Conservation (phyloP, 768 basidiomycete species). For the Grammothele lineata region DNA sequence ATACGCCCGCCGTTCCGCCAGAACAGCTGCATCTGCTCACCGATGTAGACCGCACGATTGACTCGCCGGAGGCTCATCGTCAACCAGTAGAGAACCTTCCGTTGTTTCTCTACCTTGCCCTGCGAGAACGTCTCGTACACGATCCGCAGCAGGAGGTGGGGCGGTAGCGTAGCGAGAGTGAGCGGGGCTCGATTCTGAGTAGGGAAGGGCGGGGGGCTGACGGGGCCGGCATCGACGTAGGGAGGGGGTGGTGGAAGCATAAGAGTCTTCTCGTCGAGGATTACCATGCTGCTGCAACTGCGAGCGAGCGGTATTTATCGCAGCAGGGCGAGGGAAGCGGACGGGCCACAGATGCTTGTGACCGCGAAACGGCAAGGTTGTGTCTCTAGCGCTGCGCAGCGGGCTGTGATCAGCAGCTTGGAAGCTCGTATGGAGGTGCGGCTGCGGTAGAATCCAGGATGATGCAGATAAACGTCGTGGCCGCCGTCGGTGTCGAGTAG, state of each 20-base stretch:
- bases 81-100: conserved; percentile 72
- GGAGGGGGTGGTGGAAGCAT: conserved; percentile 34
- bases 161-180: conserved; percentile 39
- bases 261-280: conserved; percentile 40
- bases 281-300: conserved; percentile 32
- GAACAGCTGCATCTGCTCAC: too few relatives aligned
- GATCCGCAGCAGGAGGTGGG: conserved; percentile 65
- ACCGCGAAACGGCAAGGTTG: conserved; percentile 5
- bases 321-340: neutral
- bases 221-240: conserved; percentile 25
- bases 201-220: conserved; percentile 35
- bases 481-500: too few relatives aligned
- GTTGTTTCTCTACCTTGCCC: conserved; percentile 45
- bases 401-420: conserved; percentile 9
- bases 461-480: too few relatives aligned
- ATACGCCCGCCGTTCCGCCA: too few relatives aligned
- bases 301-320: conserved; percentile 9
- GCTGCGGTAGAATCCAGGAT: too few relatives aligned
- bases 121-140: conserved; percentile 63
- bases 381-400: conserved; percentile 12
- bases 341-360: conserved; percentile 10
- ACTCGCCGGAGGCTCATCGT: conserved; percentile 58
- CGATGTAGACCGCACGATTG: conserved; percentile 63
- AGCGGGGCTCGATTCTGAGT: conserved; percentile 10
- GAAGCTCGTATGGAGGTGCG: too few relatives aligned